A percentile compares a stretch with the other conserved stretches of the same genome.
phyloP scores from a whole-genome alignment of 768 basidiomycete species.

The Lactifluus piperatus region DNA sequence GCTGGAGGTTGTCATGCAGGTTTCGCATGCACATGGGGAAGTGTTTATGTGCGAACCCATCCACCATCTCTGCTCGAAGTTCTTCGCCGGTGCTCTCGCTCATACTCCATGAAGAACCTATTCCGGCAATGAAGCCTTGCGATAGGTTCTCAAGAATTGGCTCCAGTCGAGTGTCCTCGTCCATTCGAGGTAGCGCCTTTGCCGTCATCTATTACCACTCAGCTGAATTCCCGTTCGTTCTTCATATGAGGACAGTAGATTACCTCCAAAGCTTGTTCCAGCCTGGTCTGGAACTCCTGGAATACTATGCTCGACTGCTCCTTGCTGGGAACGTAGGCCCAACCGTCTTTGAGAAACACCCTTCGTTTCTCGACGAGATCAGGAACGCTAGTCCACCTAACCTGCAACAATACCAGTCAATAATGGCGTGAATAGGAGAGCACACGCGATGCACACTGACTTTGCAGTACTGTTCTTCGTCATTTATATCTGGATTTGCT shows the following conservation, averaged over 20 bases:
- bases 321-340: conserved; percentile 78
- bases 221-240: not conserved
- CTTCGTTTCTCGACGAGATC: conserved; percentile 79
- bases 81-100: conserved; percentile 47
- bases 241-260: not conserved
- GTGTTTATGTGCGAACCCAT: conserved; percentile 75
- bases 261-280: conserved; percentile 75
- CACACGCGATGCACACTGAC: conserved; percentile 31
- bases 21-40: conserved; percentile 96
- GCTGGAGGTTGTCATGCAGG: conserved; percentile 67
- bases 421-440: not conserved
- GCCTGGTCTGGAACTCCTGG: conserved; percentile 68
- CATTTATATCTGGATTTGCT: conserved; percentile 29
- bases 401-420: conserved; percentile 39
- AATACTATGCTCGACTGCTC: conserved; percentile 81
- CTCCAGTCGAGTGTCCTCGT: conserved; percentile 86
- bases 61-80: conserved; percentile 91
- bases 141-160: conserved; percentile 89
- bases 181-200: conserved; percentile 78
- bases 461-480: conserved; percentile 65
- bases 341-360: conserved; percentile 70
- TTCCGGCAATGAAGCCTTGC: conserved; percentile 86
- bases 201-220: conserved; percentile 56
- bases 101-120: conserved; percentile 72
- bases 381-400: conserved; percentile 93